A percentile compares a stretch with the other conserved stretches of the same genome.
Conservation (phyloP, 345 rosid genomes). For the Hibiscus mutabilis region DNA sequence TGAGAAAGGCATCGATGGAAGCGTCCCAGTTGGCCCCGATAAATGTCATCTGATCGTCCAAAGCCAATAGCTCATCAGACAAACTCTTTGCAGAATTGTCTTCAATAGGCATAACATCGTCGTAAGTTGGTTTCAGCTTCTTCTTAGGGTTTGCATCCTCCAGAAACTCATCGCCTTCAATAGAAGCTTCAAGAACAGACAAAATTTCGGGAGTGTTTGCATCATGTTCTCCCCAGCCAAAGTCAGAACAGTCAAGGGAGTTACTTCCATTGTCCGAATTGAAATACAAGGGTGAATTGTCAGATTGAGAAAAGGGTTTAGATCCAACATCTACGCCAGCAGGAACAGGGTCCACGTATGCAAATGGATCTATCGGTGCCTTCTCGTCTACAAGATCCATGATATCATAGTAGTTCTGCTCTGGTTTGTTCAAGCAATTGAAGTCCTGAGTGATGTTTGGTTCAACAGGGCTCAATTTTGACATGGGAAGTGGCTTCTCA, state of each 20-base stretch:
- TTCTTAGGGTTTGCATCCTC: conserved; percentile 59
- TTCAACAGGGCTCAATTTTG: conserved; percentile 26
- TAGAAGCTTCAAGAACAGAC: conserved; percentile 40
- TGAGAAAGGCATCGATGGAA: conserved; percentile 58
- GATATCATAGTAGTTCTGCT: conserved; percentile 37
- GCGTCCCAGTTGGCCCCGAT: conserved; percentile 64
- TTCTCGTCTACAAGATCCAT: conserved; percentile 62
- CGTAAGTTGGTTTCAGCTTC: conserved; percentile 41
- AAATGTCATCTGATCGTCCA: conserved; percentile 46
- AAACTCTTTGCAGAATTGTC: conserved; percentile 31
- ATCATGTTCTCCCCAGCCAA: conserved; percentile 66
- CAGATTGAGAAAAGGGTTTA: conserved; percentile 27
- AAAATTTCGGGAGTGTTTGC: conserved; percentile 74
- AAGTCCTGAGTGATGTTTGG: conserved; percentile 32
- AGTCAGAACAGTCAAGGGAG: conserved; percentile 74
- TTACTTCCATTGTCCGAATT: conserved; percentile 89
- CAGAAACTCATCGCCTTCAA: conserved; percentile 42
- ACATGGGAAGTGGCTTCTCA: conserved; percentile 34
- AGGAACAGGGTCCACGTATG: conserved; percentile 28
- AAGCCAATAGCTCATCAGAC: conserved; percentile 61
- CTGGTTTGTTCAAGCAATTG: conserved; percentile 30
- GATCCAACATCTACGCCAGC: conserved; percentile 22
- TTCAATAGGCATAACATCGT: conserved; percentile 21
- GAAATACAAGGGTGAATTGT: conserved; percentile 38
- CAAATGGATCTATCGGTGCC: conserved; percentile 47